Evolutionary conservation across 2,329 filamentous ascomycete genomes (phyloP).

Genomic region (Cryphonectria naterciae): DNA sequence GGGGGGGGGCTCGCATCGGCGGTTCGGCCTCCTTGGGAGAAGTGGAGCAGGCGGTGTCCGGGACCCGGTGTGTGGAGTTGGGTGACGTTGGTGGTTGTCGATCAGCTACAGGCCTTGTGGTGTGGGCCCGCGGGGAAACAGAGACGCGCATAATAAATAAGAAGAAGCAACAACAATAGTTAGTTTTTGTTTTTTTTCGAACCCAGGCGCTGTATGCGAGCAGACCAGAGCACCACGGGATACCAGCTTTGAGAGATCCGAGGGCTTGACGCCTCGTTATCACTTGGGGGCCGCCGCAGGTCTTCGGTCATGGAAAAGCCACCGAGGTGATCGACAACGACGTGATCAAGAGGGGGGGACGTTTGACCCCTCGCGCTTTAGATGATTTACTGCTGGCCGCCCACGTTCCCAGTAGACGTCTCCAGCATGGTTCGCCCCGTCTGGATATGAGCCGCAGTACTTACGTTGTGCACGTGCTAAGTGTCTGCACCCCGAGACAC

Average conservation of each 20-base stretch:
- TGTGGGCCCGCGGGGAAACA: conserved; percentile 23
- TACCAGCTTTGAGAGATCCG: not conserved
- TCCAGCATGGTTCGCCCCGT: not conserved
- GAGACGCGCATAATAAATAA: not conserved
- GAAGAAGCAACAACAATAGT: not conserved
- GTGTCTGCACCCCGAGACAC: not conserved
- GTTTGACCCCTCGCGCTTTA: not conserved
- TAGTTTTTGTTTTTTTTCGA: no score
- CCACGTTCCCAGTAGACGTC: not conserved
- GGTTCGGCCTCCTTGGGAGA: conserved; percentile 12
- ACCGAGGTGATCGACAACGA: not conserved
- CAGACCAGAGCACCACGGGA: not conserved
- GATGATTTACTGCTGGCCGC: no score
- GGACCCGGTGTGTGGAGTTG: conserved; percentile 10
- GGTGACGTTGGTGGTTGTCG: conserved; percentile 28
- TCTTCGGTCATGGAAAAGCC: not conserved
- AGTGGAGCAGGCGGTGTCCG: conserved; percentile 19
- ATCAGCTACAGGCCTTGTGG: conserved; percentile 22
- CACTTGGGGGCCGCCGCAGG: not conserved
- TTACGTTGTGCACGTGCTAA: not conserved
- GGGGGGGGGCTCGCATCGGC: not conserved
- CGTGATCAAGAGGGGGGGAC: not conserved
- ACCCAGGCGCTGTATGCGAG: conserved; percentile 6
- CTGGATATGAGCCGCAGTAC: conserved; percentile 9
- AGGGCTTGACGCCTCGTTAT: not conserved